Conservation (phyloP, 2,329 filamentous ascomycete genomes). For the Colletotrichum scovillei region DNA sequence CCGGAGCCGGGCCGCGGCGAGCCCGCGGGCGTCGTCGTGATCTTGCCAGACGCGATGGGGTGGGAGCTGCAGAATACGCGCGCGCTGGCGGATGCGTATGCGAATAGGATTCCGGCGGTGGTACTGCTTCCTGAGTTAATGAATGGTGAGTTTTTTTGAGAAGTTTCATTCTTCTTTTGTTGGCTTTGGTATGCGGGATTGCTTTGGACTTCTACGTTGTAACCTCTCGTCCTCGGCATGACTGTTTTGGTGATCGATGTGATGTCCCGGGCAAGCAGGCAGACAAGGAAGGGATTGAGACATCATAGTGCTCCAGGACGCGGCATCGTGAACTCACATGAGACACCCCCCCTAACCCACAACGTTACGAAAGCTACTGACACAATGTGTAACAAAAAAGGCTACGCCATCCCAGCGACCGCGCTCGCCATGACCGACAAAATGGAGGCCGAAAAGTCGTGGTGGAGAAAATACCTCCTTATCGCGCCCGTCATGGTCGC, state of each 20-base stretch:
- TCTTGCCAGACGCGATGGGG: conserved; percentile 67
- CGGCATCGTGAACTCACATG: no score
- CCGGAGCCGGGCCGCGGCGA: conserved; percentile 34
- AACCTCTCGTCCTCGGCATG: no score
- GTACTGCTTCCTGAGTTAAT: conserved; percentile 71
- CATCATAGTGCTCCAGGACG: no score
- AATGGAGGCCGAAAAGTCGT: conserved; percentile 32
- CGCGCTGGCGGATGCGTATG: conserved; percentile 64
- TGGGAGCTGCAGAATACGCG: conserved; percentile 65
- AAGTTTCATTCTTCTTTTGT: background rate
- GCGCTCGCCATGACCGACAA: conserved; percentile 44
- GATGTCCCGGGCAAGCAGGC: no score
- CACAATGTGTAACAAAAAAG: conserved; percentile 24
- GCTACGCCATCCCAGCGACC: conserved; percentile 44
- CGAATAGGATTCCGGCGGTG: conserved; percentile 58
- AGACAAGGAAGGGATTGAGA: no score
- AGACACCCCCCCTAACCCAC: no score
- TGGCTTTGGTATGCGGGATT: background rate
- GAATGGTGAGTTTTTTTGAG: conserved; percentile 42
- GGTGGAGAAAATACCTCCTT: conserved; percentile 33
- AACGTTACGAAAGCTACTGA: no score
- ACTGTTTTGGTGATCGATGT: no score
- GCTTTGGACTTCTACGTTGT: no score
- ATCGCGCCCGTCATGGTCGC: conserved; percentile 43
- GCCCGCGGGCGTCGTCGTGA: conserved; percentile 61